These are phyloP conservation scores for Curvularia sp. DNA, from an alignment of 2,329 filamentous ascomycete species.

Conservation along the genomic window DNA sequence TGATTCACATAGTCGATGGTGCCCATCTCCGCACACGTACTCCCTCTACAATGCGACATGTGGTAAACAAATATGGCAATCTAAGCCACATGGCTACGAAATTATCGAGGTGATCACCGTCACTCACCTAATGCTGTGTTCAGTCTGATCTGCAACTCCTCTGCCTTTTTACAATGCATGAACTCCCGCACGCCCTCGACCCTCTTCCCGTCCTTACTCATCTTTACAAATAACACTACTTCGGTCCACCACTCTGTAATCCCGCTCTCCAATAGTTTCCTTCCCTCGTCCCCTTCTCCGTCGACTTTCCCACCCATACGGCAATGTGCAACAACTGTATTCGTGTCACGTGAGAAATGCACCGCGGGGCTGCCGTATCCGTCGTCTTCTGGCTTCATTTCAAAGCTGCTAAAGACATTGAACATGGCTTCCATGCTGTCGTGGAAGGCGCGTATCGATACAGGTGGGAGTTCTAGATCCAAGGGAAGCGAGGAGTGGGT, in stretches of 20 bases:
- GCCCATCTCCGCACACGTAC: neutral
- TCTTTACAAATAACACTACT: slow-evolving; percentile 34
- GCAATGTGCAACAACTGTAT: slow-evolving; percentile 49
- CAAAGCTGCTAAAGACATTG: slow-evolving; percentile 53
- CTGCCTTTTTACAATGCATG: slow-evolving; percentile 52
- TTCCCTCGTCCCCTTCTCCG: slow-evolving; percentile 25
- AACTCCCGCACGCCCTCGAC: slow-evolving; percentile 50
- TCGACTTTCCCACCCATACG: slow-evolving; percentile 39
- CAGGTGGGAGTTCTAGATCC: slow-evolving; percentile 51
- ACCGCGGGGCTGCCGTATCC: slow-evolving; percentile 41
- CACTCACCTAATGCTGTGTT: slow-evolving; percentile 43
- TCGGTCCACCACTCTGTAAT: slow-evolving; percentile 39
- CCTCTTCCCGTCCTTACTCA: slow-evolving; percentile 33
- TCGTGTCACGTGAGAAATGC: slow-evolving; percentile 32
- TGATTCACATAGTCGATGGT: neutral
- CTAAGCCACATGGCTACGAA: neutral
- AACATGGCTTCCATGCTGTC: slow-evolving; percentile 54
- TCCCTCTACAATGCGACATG: neutral
- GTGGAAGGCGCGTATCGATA: slow-evolving; percentile 49
- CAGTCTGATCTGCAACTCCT: slow-evolving; percentile 49
- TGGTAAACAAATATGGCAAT: neutral
- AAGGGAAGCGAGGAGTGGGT: slow-evolving; percentile 52
- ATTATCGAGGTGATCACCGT: neutral
- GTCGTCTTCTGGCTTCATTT: slow-evolving; percentile 50
- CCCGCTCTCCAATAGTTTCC: slow-evolving; percentile 24